Evolutionary conservation across 306 rosid genomes (phyloP).

Genomic region (Parietaria judaica): DNA sequence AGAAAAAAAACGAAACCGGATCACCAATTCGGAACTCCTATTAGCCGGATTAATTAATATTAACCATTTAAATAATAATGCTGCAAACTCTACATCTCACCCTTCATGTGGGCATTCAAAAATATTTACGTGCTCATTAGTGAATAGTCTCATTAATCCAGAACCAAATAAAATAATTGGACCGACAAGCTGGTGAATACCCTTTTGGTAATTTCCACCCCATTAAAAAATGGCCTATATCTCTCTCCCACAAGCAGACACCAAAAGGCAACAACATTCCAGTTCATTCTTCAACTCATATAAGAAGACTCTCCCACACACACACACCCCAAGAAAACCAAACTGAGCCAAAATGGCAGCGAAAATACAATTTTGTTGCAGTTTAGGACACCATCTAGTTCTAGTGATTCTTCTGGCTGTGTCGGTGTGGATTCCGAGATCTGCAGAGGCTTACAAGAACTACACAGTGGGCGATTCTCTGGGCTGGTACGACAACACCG

Average conservation of each 20-base stretch:
- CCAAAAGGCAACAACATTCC: neutral
- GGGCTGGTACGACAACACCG: conserved; percentile 71
- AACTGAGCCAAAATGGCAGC: neutral
- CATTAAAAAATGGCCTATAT: neutral
- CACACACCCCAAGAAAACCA: neutral
- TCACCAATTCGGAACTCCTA: too few relatives aligned
- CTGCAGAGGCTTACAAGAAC: conserved; percentile 64
- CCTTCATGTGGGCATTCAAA: too few relatives aligned
- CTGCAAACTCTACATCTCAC: too few relatives aligned
- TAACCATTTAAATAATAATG: too few relatives aligned
- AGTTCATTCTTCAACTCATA: neutral
- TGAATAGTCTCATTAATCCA: neutral
- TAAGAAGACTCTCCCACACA: neutral
- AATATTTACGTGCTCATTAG: too few relatives aligned
- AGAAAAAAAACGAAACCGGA: too few relatives aligned
- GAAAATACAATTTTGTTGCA: neutral
- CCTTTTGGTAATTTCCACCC: conserved; percentile 15
- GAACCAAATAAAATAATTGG: neutral
- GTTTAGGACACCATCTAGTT: neutral
- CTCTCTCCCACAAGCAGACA: neutral
- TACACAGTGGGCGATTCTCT: conserved; percentile 84
- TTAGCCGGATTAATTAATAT: too few relatives aligned
- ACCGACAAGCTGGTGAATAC: conserved; percentile 8
- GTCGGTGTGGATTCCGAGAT: conserved; percentile 23
- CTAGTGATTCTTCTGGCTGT: conserved; percentile 10